These are phyloP conservation scores for Samsoniella hepiali DNA, from an alignment of 2,329 filamentous ascomycete species.

Conservation along the genomic window DNA sequence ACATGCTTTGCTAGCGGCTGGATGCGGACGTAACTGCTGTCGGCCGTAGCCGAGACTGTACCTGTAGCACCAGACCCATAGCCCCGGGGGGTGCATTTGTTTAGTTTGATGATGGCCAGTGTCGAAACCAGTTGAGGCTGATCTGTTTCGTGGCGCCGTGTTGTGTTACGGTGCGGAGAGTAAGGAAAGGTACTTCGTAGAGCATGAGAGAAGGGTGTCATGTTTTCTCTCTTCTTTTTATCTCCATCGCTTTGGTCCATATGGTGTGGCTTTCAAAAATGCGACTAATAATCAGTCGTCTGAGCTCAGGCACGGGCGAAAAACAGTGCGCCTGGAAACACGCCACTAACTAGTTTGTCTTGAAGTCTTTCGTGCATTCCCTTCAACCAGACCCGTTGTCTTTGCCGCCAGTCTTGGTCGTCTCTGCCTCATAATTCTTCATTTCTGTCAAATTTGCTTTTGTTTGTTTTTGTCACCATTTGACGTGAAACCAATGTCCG, in stretches of 20 bases:
- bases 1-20: background rate
- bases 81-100: conserved; percentile 2
- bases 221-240: no score
- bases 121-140: conserved; percentile 14
- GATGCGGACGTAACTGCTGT: background rate
- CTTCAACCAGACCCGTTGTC: background rate
- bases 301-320: no score
- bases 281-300: no score
- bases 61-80: conserved; percentile 10
- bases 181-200: no score
- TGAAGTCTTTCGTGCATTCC: no score
- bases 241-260: no score
- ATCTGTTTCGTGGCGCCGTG: conserved; percentile 11
- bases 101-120: conserved; percentile 14
- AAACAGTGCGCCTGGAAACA: no score
- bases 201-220: no score
- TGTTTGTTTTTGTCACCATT: background rate
- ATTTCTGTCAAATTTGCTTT: background rate
- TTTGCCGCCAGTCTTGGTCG: background rate
- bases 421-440: background rate
- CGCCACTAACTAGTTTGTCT: no score
- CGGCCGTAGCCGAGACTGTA: conserved; percentile 5
- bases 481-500: conserved; percentile 9
- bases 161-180: no score
- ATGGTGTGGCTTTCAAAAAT: no score